Percentiles rank a stretch among this genome's conserved stretches.
Evolutionary conservation across 768 basidiomycete species (phyloP).

Genomic region (Amyloporia xantha): DNA sequence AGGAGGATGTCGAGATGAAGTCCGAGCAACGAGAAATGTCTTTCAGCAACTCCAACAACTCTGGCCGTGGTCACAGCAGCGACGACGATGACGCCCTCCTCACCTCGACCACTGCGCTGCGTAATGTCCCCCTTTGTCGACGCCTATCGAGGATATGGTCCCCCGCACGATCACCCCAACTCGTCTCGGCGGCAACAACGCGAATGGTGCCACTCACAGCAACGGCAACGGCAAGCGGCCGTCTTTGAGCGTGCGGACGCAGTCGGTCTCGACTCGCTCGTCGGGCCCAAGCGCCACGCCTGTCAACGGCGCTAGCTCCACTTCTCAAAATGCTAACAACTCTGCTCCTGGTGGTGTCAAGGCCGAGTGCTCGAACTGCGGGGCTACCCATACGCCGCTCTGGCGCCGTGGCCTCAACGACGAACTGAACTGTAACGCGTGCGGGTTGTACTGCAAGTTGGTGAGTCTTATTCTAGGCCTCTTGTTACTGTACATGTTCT

Average conservation of each 20-base stretch:
- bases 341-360: constrained; percentile 56
- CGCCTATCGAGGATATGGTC: constrained; percentile 33
- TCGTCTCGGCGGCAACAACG: constrained; percentile 39
- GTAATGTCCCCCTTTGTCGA: constrained; percentile 32
- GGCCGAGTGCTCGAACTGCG: constrained; percentile 84
- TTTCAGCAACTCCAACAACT: constrained; percentile 13
- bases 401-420: constrained; percentile 86
- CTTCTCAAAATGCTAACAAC: constrained; percentile 22
- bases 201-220: constrained; percentile 32
- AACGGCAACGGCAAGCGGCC: constrained; percentile 37
- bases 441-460: constrained; percentile 82
- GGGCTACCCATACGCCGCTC: constrained; percentile 81
- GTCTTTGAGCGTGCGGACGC: constrained; percentile 56
- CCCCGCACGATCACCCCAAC: constrained; percentile 54
- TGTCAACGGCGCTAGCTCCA: constrained; percentile 34
- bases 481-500: background rate
- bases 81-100: constrained; percentile 23
- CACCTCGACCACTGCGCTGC: constrained; percentile 25
- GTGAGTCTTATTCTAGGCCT: constrained; percentile 24
- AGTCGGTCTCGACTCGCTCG: constrained; percentile 38
- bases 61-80: constrained; percentile 18
- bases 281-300: constrained; percentile 62
- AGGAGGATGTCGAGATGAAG: constrained; percentile 29
- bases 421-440: constrained; percentile 86
- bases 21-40: constrained; percentile 16